These are phyloP conservation scores for Solanum neorickii DNA, from an alignment of 257 asterid species.

Conservation along the genomic window DNA sequence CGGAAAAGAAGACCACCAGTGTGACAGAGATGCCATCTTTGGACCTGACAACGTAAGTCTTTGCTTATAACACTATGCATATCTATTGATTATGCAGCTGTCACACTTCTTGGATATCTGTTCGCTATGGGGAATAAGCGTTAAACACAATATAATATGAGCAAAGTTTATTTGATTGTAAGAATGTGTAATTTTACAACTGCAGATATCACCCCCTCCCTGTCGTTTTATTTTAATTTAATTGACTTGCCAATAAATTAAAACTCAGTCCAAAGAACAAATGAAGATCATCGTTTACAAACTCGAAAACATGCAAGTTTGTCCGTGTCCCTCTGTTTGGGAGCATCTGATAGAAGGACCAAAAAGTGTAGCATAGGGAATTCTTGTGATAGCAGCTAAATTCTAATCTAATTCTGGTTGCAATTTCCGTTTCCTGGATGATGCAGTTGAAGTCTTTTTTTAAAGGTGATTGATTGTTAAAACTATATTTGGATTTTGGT, in stretches of 20 bases:
- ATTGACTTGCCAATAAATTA: neutral
- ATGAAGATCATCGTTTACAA: neutral
- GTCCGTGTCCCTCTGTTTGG: neutral
- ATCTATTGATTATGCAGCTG: neutral
- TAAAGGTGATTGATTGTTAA: neutral
- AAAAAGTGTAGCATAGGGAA: neutral
- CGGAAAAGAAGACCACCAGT: constrained; percentile 36
- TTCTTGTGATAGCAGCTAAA: neutral
- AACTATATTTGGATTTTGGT: neutral
- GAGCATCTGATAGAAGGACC: neutral
- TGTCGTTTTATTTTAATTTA: neutral
- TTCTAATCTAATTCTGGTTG: neutral
- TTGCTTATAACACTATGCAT: constrained; percentile 2
- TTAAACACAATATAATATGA: neutral
- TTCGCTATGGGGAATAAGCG: neutral
- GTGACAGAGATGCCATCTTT: constrained; percentile 37
- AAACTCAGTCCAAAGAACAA: neutral
- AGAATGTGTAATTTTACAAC: neutral
- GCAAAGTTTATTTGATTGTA: neutral
- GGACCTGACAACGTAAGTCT: constrained; percentile 58
- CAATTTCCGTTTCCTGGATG: neutral
- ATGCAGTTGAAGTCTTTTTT: neutral
- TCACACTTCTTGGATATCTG: neutral
- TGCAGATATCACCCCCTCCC: neutral
- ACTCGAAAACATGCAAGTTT: neutral